Percentiles rank a stretch among this genome's conserved stretches.
Evolutionary conservation across 495 filamentous ascomycete species (phyloP).

Genomic region (Aeminium ludgeri): DNA sequence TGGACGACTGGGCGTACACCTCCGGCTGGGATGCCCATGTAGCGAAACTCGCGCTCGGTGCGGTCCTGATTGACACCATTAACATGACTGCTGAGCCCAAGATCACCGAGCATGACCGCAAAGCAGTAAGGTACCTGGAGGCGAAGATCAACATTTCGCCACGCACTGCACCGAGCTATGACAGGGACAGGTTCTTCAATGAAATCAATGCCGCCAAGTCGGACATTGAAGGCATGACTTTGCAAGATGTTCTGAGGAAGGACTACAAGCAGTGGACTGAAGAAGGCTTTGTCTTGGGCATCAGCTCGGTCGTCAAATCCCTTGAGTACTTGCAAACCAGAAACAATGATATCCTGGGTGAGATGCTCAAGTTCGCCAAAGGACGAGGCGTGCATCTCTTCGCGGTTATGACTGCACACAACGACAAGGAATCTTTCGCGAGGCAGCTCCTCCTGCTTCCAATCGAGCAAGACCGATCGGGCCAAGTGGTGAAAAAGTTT

Average conservation of each 20-base stretch:
- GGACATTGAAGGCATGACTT: slow-evolving; percentile 45
- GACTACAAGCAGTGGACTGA: slow-evolving; percentile 90
- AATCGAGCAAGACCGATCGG: slow-evolving; percentile 29
- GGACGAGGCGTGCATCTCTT: slow-evolving; percentile 46
- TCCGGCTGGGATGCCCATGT: slow-evolving; percentile 39
- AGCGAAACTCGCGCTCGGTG: slow-evolving; percentile 59
- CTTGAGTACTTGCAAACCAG: slow-evolving; percentile 47
- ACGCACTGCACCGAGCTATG: slow-evolving; percentile 28
- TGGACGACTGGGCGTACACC: slow-evolving; percentile 20
- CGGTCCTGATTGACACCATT: slow-evolving; percentile 70
- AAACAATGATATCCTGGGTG: slow-evolving; percentile 25
- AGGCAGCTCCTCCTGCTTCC: slow-evolving; percentile 53
- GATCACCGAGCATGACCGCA: slow-evolving; percentile 51
- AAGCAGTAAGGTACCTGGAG: slow-evolving; percentile 49
- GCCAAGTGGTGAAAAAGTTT: slow-evolving; percentile 28
- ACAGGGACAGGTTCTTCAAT: slow-evolving; percentile 43
- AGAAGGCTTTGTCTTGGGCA: slow-evolving; percentile 43
- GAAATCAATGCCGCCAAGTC: slow-evolving; percentile 50
- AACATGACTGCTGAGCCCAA: slow-evolving; percentile 56
- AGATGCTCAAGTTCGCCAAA: slow-evolving; percentile 34
- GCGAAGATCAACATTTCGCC: slow-evolving; percentile 28
- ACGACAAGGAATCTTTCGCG: slow-evolving; percentile 37
- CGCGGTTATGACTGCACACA: slow-evolving; percentile 62
- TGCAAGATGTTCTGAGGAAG: slow-evolving; percentile 64
- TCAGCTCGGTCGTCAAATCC: slow-evolving; percentile 54